A percentile compares a stretch with the other conserved stretches of the same genome.
Evolutionary conservation across 371 early-diverging fungal species (phyloP).

Genomic region (Thermomucor indicae-seudaticae): DNA sequence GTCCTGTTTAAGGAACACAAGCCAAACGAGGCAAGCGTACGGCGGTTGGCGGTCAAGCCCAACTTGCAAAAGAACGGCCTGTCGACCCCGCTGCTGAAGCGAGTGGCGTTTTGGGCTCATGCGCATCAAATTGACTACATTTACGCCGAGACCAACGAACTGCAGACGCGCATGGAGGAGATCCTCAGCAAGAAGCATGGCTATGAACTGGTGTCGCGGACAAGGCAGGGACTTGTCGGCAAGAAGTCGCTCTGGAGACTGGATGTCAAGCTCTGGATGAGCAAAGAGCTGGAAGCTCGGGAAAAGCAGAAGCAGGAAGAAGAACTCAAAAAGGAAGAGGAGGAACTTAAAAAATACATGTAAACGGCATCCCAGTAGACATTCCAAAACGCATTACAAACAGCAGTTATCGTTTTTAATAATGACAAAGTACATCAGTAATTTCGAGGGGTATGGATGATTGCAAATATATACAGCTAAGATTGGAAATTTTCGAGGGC

Average conservation of each 20-base stretch:
- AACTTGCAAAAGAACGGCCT: constrained; percentile 46
- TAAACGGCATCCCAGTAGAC: too few relatives aligned
- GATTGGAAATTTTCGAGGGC: too few relatives aligned
- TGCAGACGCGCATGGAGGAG: constrained; percentile 22
- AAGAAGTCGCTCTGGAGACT: constrained; percentile 28
- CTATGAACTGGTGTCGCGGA: constrained; percentile 23
- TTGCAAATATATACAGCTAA: too few relatives aligned
- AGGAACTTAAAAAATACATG: constrained; percentile 33
- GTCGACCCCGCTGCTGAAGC: constrained; percentile 38
- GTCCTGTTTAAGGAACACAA: constrained; percentile 33
- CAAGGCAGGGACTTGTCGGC: constrained; percentile 22
- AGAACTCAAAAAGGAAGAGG: constrained; percentile 28
- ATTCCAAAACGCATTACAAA: too few relatives aligned
- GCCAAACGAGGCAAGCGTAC: constrained; percentile 38
- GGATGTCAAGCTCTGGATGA: constrained; percentile 49
- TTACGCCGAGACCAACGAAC: constrained; percentile 43
- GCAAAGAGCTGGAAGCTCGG: constrained; percentile 25
- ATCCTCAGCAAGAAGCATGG: constrained; percentile 40
- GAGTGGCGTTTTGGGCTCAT: constrained; percentile 49
- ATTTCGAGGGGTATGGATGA: too few relatives aligned
- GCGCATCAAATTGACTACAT: constrained; percentile 39
- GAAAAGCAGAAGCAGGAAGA: constrained; percentile 18
- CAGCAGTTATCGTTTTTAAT: too few relatives aligned
- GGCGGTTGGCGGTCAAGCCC: constrained; percentile 38
- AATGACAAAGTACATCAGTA: too few relatives aligned